These are phyloP conservation scores for Metarhizium sp. DNA, from an alignment of 2,329 filamentous ascomycete species.

Conservation along the genomic window DNA sequence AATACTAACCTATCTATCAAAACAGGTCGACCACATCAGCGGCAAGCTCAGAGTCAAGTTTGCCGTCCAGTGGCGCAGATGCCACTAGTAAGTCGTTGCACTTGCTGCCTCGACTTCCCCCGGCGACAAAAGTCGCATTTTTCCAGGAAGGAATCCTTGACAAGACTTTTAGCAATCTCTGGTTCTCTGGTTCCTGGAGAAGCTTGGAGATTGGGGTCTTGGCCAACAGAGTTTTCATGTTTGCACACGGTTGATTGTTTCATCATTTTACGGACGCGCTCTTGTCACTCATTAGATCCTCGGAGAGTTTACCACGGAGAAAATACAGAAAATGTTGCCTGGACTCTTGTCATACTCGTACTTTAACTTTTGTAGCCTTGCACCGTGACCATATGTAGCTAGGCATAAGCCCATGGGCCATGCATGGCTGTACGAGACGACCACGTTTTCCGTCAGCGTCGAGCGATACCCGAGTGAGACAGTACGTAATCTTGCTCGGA, in stretches of 20 bases:
- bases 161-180: not conserved
- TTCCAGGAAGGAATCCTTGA: not conserved
- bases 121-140: not conserved
- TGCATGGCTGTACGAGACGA: too few relatives aligned
- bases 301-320: not conserved
- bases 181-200: not conserved
- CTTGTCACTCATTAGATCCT: not conserved
- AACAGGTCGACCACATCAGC: conserved; percentile 16
- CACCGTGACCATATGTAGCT: too few relatives aligned
- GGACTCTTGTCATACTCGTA: not conserved
- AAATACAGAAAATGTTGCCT: not conserved
- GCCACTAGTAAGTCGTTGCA: not conserved
- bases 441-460: too few relatives aligned
- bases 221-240: not conserved
- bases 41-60: conserved; percentile 17
- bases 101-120: not conserved
- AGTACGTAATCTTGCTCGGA: too few relatives aligned
- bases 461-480: too few relatives aligned
- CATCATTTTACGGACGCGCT: not conserved
- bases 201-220: not conserved
- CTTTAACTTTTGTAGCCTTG: too few relatives aligned
- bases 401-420: too few relatives aligned
- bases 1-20: too few relatives aligned
- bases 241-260: not conserved
- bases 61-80: conserved; percentile 12